phyloP scores from a whole-genome alignment of 73 alveolate species.

The Tetrahymena malaccensis region DNA sequence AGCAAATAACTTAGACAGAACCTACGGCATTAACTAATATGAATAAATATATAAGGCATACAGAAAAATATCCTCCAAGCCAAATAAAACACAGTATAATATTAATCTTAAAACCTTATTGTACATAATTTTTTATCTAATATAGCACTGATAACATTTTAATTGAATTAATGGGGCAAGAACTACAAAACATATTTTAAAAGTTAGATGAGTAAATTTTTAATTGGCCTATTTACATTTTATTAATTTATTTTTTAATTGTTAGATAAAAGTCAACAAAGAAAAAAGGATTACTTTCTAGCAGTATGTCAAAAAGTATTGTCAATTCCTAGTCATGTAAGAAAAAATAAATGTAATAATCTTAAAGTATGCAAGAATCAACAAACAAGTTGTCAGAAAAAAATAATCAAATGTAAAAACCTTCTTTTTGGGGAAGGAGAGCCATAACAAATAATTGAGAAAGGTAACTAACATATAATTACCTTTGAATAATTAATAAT shows the following conservation, averaged over 20 bases:
- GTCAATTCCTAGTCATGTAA: too few species aligned
- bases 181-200: not conserved
- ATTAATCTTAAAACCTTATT: not conserved
- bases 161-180: not conserved
- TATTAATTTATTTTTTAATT: too few species aligned
- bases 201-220: not conserved
- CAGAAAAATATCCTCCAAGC: not conserved
- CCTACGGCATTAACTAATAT: not conserved
- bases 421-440: too few species aligned
- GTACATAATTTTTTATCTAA: not conserved
- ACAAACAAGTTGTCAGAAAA: not conserved
- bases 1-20: not conserved
- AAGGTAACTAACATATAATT: too few species aligned
- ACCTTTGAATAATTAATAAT: too few species aligned
- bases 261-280: not conserved
- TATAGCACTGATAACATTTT: not conserved
- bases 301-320: not conserved
- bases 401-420: too few species aligned
- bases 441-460: too few species aligned
- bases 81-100: not conserved
- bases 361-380: not conserved
- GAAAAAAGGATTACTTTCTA: not conserved
- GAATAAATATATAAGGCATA: not conserved
- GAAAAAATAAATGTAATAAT: too few species aligned
- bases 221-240: too few species aligned